Evolutionary conservation across 2,329 filamentous ascomycete species (phyloP).

Genomic region (Cryphonectria naterciae): DNA sequence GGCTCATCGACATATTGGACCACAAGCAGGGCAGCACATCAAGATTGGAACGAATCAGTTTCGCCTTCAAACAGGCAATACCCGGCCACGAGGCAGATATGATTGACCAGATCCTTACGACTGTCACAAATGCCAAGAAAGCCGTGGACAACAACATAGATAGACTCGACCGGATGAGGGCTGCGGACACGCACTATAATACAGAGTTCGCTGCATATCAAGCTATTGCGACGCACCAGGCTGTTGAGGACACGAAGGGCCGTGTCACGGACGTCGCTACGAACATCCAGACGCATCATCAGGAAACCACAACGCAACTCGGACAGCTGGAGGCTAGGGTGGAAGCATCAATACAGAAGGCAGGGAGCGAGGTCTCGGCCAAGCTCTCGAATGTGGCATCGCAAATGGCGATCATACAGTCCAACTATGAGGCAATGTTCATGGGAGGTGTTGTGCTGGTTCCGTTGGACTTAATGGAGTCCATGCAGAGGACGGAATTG

Average conservation of each 20-base stretch:
- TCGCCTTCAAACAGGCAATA: neutral
- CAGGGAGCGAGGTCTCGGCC: neutral
- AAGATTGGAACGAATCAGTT: neutral
- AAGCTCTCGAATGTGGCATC: neutral
- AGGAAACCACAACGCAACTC: neutral
- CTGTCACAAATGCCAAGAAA: neutral
- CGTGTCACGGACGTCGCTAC: neutral
- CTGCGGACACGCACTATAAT: neutral
- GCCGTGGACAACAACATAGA: slow-evolving; percentile 1
- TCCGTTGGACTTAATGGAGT: neutral
- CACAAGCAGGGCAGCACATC: neutral
- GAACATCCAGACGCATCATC: neutral
- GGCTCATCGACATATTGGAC: neutral
- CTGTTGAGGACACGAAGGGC: neutral
- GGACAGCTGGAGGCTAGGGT: neutral
- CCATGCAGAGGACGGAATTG: neutral
- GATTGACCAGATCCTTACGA: neutral
- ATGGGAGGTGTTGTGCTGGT: neutral
- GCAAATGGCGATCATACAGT: neutral
- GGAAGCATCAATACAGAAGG: neutral
- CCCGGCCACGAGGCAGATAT: neutral
- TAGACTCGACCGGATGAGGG: slow-evolving; percentile 2
- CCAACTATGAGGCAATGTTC: neutral
- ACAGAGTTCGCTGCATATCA: neutral
- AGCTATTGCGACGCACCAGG: neutral